Percentiles rank a stretch among this genome's conserved stretches.
phyloP scores from a whole-genome alignment of 371 early-diverging fungal genomes.

The Neoconidiobolus thromboides region DNA sequence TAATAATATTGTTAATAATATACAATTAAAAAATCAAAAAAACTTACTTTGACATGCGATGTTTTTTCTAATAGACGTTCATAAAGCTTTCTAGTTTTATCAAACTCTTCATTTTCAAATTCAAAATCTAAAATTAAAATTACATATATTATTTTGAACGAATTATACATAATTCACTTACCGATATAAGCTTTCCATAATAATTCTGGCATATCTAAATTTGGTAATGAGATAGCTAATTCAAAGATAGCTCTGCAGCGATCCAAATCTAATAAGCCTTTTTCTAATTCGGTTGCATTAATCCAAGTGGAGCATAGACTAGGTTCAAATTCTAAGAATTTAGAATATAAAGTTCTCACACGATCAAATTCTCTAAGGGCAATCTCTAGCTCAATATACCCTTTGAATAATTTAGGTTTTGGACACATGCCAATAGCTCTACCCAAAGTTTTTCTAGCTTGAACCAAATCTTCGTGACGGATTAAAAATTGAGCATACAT shows the following conservation, averaged over 20 bases:
- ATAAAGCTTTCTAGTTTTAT: constrained; percentile 59
- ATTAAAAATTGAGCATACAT: constrained; percentile 80
- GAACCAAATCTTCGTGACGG: constrained; percentile 45
- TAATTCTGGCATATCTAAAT: constrained; percentile 88
- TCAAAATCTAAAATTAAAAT: constrained; percentile 52
- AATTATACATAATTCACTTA: not conserved
- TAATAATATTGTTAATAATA: too few species aligned
- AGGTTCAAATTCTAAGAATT: constrained; percentile 69
- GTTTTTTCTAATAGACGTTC: constrained; percentile 65
- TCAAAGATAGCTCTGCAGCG: constrained; percentile 76
- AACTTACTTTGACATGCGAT: constrained; percentile 59
- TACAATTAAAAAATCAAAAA: too few species aligned
- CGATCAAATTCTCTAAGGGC: constrained; percentile 81
- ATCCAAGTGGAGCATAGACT: constrained; percentile 84
- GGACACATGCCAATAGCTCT: constrained; percentile 60
- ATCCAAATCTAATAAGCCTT: constrained; percentile 67
- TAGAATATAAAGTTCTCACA: constrained; percentile 72
- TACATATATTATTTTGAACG: not conserved
- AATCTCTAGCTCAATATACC: constrained; percentile 90
- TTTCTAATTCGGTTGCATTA: constrained; percentile 81
- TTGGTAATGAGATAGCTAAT: constrained; percentile 66
- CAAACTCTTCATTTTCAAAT: constrained; percentile 58
- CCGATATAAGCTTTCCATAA: constrained; percentile 91
- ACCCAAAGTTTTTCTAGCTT: constrained; percentile 73
- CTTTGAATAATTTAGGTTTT: constrained; percentile 70